Base-by-base conservation (phyloP, 805 yeast genomes). In the Cyberlindnera xishuangbannaensis region DNA sequence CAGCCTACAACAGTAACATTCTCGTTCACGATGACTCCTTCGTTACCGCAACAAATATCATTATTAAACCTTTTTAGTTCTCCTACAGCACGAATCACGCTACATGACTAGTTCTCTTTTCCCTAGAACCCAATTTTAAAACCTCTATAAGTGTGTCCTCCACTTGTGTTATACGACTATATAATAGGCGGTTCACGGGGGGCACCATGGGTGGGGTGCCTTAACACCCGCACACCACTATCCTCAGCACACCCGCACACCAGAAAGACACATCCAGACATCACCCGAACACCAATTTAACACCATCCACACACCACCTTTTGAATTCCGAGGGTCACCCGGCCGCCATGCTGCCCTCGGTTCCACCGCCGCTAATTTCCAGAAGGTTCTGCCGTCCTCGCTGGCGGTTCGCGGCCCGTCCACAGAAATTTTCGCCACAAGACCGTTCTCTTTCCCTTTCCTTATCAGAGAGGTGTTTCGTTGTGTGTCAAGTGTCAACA, bases 341-440 rank as follows among this genome's bases (percentile, higher is more conserved):
- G 35, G 30, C 30, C 19, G 20, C 17, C 15, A 11, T 11, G 12
- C 28, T 8, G 10, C 28, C n/a, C 8, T 16, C 13, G 15, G 5
- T 15, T 5, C 7, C 28, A 13, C 14, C 15, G 13, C 21, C 10
- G n/a, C 16, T 7, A 14, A n/a, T 15, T 15, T 25, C 34, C 28
- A 20, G 34, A 31, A 31, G 13, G 26, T n/a, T 24, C 26, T 11
- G 11, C 18, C 15, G 21, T n/a, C 22, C n/a, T n/a, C n/a, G n/a
- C n/a, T n/a, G 13, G 9, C n/a, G 7, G 14, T 10, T 9, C 15
- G 21, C 31, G 23, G 39, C 32, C 43, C 37, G 28, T 16, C 33
- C 37, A 33, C 20, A 27, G 28, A 37, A 40, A 36, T 35, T 28
- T 40, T 40, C 44, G 44, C 41, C 44, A 32, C 39, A 29, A 32